These are phyloP conservation scores for Parathielavia appendiculata DNA, from an alignment of 495 filamentous ascomycete genomes.

Conservation along the genomic window DNA sequence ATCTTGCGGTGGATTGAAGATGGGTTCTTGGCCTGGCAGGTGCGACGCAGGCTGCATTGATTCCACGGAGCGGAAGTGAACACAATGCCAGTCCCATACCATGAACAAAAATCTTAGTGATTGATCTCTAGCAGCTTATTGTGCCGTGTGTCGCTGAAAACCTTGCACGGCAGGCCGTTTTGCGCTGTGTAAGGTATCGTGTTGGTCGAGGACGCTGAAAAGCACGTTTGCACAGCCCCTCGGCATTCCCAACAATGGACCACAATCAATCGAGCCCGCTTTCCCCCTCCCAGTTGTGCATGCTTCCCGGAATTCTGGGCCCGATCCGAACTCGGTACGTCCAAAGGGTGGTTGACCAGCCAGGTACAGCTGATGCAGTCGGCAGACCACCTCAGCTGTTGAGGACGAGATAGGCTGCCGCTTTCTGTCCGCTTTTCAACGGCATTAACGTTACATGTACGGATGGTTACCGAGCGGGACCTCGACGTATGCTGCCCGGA, in stretches of 20 bases:
- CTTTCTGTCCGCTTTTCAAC: not conserved
- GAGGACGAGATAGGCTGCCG: not conserved
- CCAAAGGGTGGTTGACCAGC: not conserved
- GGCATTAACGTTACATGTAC: not conserved
- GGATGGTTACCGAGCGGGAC: not conserved
- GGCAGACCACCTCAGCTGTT: not conserved
- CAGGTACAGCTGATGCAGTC: not conserved
- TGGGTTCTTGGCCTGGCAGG: no score
- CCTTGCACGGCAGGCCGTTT: no score
- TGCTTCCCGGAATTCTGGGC: not conserved
- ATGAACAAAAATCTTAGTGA: no score
- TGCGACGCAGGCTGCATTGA: no score
- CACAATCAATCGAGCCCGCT: not conserved
- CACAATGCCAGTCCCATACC: no score
- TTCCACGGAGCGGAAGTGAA: no score
- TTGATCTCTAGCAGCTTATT: no score
- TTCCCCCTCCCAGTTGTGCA: not conserved
- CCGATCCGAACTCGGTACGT: not conserved
- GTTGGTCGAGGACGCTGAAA: no score
- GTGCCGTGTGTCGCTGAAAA: not conserved
- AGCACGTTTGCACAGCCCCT: not conserved
- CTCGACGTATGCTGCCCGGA: not conserved
- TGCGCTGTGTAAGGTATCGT: no score
- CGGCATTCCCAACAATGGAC: conserved; percentile 1
- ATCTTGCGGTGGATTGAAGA: no score